Percentiles rank a stretch among this genome's conserved stretches.
phyloP scores from a whole-genome alignment of 2,329 filamentous ascomycete genomes.

The Xylaria sp. region DNA sequence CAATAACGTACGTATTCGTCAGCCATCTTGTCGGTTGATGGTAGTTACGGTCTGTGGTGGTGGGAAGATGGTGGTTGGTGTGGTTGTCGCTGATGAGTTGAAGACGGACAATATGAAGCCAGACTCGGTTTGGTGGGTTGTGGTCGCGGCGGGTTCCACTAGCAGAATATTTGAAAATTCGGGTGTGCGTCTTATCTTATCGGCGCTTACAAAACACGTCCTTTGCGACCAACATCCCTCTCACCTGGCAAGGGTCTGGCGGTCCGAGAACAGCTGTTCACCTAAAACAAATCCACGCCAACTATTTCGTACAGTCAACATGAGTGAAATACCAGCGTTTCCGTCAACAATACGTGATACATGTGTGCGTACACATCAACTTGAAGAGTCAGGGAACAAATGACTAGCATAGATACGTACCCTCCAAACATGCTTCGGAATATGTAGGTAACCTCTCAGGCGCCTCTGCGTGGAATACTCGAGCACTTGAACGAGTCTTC shows the following conservation, averaged over 20 bases:
- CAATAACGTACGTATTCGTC: conserved; percentile 16
- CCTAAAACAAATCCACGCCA: no score
- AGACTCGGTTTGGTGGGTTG: conserved; percentile 4
- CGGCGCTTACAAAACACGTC: background rate
- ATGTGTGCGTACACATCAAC: no score
- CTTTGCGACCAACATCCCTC: background rate
- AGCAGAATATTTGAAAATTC: conserved; percentile 18
- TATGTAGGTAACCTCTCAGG: no score
- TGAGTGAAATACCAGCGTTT: no score
- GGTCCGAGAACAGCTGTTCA: background rate
- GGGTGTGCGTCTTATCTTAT: conserved; percentile 12
- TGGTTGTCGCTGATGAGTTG: conserved; percentile 6
- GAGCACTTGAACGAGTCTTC: background rate
- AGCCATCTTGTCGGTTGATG: conserved; percentile 19
- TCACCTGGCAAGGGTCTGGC: background rate
- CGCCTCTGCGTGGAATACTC: no score
- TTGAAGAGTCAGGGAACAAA: no score
- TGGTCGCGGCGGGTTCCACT: conserved; percentile 10
- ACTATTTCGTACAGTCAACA: no score
- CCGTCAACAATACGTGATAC: no score
- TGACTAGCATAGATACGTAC: no score
- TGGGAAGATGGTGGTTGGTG: conserved; percentile 5
- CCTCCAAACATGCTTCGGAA: no score
- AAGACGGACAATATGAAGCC: conserved; percentile 1
- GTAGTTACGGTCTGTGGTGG: conserved; percentile 1